These are phyloP conservation scores for Simplicillium sp. DNA, from an alignment of 2,329 filamentous ascomycete genomes.

Conservation along the genomic window DNA sequence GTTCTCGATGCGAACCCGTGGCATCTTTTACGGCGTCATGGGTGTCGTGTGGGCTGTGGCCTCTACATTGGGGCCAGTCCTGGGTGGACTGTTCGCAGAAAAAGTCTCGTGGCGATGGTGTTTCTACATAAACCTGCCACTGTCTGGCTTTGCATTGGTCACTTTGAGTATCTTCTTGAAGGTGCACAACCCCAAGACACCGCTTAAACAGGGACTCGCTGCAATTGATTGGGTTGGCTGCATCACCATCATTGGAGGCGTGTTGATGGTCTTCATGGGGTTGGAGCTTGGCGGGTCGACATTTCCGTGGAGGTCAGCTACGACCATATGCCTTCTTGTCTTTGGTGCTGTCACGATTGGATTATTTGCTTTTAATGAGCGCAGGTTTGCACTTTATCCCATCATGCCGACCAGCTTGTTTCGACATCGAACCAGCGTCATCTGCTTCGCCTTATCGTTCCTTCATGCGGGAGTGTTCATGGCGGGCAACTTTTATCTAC, in stretches of 20 bases:
- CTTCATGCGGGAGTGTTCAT: slow-evolving; percentile 72
- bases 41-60: slow-evolving; percentile 54
- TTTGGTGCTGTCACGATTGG: slow-evolving; percentile 56
- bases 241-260: slow-evolving; percentile 59
- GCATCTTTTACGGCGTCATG: slow-evolving; percentile 41
- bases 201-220: slow-evolving; percentile 49
- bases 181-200: slow-evolving; percentile 57
- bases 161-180: slow-evolving; percentile 55
- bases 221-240: slow-evolving; percentile 52
- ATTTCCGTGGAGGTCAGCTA: slow-evolving; percentile 65
- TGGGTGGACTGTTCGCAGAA: slow-evolving; percentile 58
- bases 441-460: slow-evolving; percentile 57
- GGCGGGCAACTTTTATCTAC: slow-evolving; percentile 67
- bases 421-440: slow-evolving; percentile 52
- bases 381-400: slow-evolving; percentile 63
- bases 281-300: slow-evolving; percentile 73
- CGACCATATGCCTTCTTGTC: slow-evolving; percentile 66
- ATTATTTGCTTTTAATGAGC: slow-evolving; percentile 64
- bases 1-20: slow-evolving; percentile 39
- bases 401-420: slow-evolving; percentile 73
- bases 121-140: slow-evolving; percentile 54
- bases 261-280: slow-evolving; percentile 77
- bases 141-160: slow-evolving; percentile 33
- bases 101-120: slow-evolving; percentile 59
- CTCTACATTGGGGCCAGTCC: slow-evolving; percentile 53